These are phyloP conservation scores for Leccinum glutinopallens DNA, from an alignment of 1,284 basidiomycete species.

Conservation along the genomic window DNA sequence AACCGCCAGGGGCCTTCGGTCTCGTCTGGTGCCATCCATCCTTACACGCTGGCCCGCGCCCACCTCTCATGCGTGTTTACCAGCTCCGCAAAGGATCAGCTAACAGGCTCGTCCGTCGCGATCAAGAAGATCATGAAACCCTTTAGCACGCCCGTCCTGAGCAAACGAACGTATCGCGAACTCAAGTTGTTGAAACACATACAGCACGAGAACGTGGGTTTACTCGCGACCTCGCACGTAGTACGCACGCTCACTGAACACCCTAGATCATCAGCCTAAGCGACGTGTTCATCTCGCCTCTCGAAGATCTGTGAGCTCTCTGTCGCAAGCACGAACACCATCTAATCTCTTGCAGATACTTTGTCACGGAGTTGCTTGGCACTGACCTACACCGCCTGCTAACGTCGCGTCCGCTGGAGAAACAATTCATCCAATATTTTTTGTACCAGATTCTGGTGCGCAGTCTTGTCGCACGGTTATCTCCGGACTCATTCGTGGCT, in stretches of 20 bases:
- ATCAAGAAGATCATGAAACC: conserved; percentile 99
- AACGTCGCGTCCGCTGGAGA: conserved; percentile 95
- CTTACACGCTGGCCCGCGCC: background rate
- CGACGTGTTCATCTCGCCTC: conserved; percentile 98
- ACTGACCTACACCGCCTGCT: conserved; percentile 97
- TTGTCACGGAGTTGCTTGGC: conserved; percentile 98
- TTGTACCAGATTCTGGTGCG: conserved; percentile 95
- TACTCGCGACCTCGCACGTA: conserved; percentile 3
- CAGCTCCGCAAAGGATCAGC: conserved; percentile 97
- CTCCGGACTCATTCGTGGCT: conserved; percentile 11
- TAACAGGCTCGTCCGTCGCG: conserved; percentile 92
- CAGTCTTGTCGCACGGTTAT: conserved; percentile 16
- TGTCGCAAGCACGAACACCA: background rate
- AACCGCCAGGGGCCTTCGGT: conserved; percentile 76
- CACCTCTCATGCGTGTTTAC: conserved; percentile 14
- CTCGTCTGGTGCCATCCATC: conserved; percentile 79
- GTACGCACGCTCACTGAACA: conserved; percentile 6
- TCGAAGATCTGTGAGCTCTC: conserved; percentile 86
- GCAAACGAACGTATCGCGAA: conserved; percentile 97
- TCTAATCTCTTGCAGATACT: conserved; percentile 66
- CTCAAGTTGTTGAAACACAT: conserved; percentile 99
- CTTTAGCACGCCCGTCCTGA: conserved; percentile 96
- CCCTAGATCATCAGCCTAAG: conserved; percentile 94
- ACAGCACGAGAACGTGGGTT: conserved; percentile 92
- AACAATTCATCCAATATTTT: conserved; percentile 99